These are phyloP conservation scores for Monosporascus sp. DNA, from an alignment of 2,329 filamentous ascomycete genomes.

Conservation along the genomic window DNA sequence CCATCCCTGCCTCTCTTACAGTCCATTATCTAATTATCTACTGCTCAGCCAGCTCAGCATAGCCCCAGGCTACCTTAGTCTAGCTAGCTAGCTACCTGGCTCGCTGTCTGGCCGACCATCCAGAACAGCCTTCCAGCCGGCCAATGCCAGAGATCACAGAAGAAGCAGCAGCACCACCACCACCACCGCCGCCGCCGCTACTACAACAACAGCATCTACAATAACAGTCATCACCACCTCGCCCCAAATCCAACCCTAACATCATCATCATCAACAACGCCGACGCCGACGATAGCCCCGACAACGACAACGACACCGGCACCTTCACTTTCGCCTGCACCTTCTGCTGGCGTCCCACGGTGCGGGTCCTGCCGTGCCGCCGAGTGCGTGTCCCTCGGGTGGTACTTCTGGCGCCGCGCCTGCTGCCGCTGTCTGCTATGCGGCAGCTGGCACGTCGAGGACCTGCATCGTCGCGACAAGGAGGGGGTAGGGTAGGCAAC, in stretches of 20 bases:
- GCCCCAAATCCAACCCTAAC: background rate
- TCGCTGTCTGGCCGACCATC: too few relatives aligned
- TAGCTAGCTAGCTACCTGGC: too few relatives aligned
- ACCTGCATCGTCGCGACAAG: conserved; percentile 26
- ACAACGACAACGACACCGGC: conserved; percentile 3
- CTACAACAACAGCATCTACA: too few relatives aligned
- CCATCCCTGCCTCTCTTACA: too few relatives aligned
- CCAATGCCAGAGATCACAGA: too few relatives aligned
- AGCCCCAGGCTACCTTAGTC: too few relatives aligned
- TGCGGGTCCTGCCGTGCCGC: conserved; percentile 31
- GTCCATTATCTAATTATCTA: too few relatives aligned
- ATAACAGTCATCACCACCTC: too few relatives aligned
- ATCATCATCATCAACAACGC: background rate
- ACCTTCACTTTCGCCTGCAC: conserved; percentile 44
- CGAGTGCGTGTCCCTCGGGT: conserved; percentile 53
- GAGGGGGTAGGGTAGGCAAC: background rate
- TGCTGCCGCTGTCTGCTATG: conserved; percentile 57
- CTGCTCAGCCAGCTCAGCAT: too few relatives aligned
- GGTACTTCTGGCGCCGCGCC: conserved; percentile 53
- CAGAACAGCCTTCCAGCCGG: too few relatives aligned
- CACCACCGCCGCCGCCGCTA: too few relatives aligned
- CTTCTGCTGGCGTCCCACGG: conserved; percentile 46
- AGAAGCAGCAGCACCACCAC: too few relatives aligned
- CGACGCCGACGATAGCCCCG: background rate
- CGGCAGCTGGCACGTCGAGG: conserved; percentile 32